Percentiles rank a stretch among this genome's conserved stretches.
Conservation (phyloP, 768 basidiomycete species). For the Boletus patriciae region DNA sequence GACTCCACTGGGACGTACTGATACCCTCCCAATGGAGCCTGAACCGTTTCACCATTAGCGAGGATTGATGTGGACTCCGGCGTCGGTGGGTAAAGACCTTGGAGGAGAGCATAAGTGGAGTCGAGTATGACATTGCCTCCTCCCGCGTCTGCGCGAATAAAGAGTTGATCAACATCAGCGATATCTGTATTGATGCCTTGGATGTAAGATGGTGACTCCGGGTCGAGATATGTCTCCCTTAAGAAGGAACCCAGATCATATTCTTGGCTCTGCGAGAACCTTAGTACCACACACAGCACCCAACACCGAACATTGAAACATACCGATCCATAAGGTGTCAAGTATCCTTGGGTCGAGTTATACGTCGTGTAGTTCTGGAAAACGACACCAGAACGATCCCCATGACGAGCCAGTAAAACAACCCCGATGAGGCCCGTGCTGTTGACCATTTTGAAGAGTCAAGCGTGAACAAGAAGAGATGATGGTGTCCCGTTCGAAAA, state of each 20-base stretch:
- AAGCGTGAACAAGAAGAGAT: too few species aligned
- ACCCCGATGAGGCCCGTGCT: slow-evolving; percentile 57
- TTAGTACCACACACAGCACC: not conserved
- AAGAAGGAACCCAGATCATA: slow-evolving; percentile 59
- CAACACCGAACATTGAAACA: slow-evolving; percentile 13
- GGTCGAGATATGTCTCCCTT: slow-evolving; percentile 63
- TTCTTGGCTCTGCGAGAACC: slow-evolving; percentile 43
- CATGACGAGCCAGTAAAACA: slow-evolving; percentile 73
- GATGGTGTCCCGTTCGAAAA: not conserved
- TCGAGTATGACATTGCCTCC: slow-evolving; percentile 74
- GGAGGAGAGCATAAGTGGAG: slow-evolving; percentile 77
- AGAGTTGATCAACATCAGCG: slow-evolving; percentile 67
- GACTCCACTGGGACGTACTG: slow-evolving; percentile 68
- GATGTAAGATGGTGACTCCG: slow-evolving; percentile 63
- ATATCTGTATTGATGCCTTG: slow-evolving; percentile 63
- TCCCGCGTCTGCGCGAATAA: slow-evolving; percentile 76
- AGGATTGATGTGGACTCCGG: slow-evolving; percentile 62
- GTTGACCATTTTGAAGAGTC: slow-evolving; percentile 24
- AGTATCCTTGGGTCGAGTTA: slow-evolving; percentile 58
- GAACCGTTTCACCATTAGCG: slow-evolving; percentile 69
- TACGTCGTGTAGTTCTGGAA: slow-evolving; percentile 77
- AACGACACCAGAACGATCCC: slow-evolving; percentile 60
- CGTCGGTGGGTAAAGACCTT: slow-evolving; percentile 82
- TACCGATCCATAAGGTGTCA: slow-evolving; percentile 75
- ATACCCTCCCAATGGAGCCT: slow-evolving; percentile 78